Base-by-base conservation (phyloP, 768 basidiomycete genomes). In the Phanerochaete carnosa region DNA sequence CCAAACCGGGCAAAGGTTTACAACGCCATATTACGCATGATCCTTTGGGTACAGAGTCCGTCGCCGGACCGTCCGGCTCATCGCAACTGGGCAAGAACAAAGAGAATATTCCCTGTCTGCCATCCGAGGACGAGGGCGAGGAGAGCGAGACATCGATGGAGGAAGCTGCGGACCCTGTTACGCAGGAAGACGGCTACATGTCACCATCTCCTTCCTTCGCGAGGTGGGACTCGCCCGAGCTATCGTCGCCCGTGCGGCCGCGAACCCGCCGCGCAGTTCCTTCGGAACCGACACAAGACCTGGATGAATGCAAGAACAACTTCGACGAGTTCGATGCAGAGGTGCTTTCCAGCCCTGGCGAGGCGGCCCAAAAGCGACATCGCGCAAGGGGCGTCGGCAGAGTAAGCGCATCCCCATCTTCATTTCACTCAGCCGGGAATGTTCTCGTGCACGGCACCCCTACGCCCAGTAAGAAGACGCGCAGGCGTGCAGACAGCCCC, bases 181-280 rank as follows among this genome's bases (percentile, higher is more conserved):
- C 79, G 67, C 91, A 91, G 73, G 92, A 93, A 69, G 90, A 90
- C 62, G 91, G 92, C 16, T 94, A 93, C 72, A 78, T 89, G 56
- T 91, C 91, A n/a, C 90, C 90, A 16, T 74, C 82, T 9, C 74
- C 81, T 50, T 84, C 84, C 25, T 76, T 79, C 64, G 67, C 70
- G 62, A 79, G 79, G 53, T 74, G 73, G 61, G 76, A 77, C 62
- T 86, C 86, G 37, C 80, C 80, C 26, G 83, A 89, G 9, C 66
- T 92, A 29, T 90, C 88, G 50, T 91, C 90, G 12, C 89, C 90
- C 25, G 62, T 77, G 43, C 76, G 75, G 32, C 61, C 73, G 60
- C 64, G 66, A 47, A 43, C 39, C 11, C 62, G 39, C 25, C 29
- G 32, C 51, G 30, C 49, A 50, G 33, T 16, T 19, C 51, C 30